Evolutionary conservation across 2,329 filamentous ascomycete species (phyloP).

Genomic region (Shiraia bambusicola): DNA sequence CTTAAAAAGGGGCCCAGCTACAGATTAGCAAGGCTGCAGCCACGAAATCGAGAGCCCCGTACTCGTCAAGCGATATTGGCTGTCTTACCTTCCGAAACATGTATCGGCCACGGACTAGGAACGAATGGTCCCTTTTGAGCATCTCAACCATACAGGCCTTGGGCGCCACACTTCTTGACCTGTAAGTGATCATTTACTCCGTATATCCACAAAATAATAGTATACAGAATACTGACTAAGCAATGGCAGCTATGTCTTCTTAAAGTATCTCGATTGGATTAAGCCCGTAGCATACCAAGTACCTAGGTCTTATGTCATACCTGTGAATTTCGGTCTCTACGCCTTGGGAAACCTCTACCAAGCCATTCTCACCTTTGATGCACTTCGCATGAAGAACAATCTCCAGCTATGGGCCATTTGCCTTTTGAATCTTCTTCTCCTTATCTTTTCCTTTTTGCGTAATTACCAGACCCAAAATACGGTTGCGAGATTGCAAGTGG

Average conservation of each 20-base stretch:
- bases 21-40: too few species aligned
- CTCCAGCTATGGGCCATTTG: constrained; percentile 25
- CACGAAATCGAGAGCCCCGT: too few species aligned
- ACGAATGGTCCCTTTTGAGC: constrained; percentile 1
- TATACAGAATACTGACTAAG: neutral
- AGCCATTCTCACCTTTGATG: constrained; percentile 23
- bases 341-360: constrained; percentile 24
- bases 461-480: constrained; percentile 14
- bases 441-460: constrained; percentile 19
- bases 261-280: constrained; percentile 21
- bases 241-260: constrained; percentile 6
- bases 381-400: constrained; percentile 25
- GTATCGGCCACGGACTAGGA: constrained; percentile 1
- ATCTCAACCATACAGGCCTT: neutral
- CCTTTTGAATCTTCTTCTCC: constrained; percentile 21
- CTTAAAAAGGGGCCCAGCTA: too few species aligned
- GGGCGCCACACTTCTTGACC: constrained; percentile 1
- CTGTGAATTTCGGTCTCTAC: constrained; percentile 17
- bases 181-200: neutral
- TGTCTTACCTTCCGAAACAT: neutral
- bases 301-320: constrained; percentile 16
- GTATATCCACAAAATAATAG: neutral
- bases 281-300: constrained; percentile 21
- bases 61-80: too few species aligned
- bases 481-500: neutral